Percentiles rank a stretch among this genome's conserved stretches.
These are phyloP conservation scores for Chaetomidium leptoderma DNA, from an alignment of 495 filamentous ascomycete genomes.

Conservation along the genomic window DNA sequence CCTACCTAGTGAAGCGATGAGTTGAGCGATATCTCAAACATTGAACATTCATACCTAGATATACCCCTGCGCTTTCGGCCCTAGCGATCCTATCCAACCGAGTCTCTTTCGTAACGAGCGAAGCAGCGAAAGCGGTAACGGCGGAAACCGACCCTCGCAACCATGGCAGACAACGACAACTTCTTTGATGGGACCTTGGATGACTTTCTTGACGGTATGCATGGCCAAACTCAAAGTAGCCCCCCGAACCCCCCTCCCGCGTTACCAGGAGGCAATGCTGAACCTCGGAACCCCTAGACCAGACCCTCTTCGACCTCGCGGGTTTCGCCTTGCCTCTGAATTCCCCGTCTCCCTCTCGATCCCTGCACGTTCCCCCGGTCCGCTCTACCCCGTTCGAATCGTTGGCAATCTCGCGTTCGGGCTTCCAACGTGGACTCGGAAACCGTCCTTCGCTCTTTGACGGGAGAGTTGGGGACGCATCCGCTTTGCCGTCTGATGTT, in stretches of 20 bases:
- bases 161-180: conserved; percentile 15
- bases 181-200: conserved; percentile 17
- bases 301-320: neutral
- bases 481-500: neutral
- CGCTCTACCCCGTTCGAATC: neutral
- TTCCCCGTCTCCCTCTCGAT: neutral
- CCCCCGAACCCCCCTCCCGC: neutral
- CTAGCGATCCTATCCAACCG: no score
- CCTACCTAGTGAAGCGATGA: no score
- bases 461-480: neutral
- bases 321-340: neutral
- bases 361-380: neutral
- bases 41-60: no score
- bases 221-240: neutral
- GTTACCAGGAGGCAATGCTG: neutral
- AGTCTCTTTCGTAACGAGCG: no score
- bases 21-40: no score
- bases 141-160: neutral
- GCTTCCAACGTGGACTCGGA: no score
- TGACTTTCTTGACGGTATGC: conserved; percentile 17
- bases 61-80: no score
- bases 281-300: neutral
- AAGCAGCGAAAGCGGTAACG: no score
- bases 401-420: neutral
- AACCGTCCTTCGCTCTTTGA: neutral